phyloP scores from a whole-genome alignment of 371 early-diverging fungal species.

The Rhizopus microsporus region DNA sequence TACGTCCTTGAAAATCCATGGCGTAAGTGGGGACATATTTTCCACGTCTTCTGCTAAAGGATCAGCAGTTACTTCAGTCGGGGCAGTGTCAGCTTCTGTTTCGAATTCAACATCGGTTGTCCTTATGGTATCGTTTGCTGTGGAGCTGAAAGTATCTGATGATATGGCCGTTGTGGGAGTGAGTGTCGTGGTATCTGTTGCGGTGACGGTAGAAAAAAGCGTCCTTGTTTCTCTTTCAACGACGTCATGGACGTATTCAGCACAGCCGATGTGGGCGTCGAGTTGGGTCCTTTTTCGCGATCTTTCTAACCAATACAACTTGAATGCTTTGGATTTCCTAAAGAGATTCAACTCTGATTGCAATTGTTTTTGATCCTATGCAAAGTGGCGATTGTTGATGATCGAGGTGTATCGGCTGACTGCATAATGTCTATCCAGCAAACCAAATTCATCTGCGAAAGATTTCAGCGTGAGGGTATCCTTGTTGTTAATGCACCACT shows the following conservation, averaged over 20 bases:
- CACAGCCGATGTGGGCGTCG: too few relatives aligned
- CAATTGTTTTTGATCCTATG: conserved; percentile 8
- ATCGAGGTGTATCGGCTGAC: conserved; percentile 4
- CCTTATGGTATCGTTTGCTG: conserved; percentile 3
- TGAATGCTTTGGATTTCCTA: conserved; percentile 9
- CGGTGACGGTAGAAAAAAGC: too few relatives aligned
- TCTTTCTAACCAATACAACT: not conserved
- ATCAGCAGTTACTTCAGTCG: conserved; percentile 4
- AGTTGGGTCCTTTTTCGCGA: too few relatives aligned
- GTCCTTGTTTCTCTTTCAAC: too few relatives aligned
- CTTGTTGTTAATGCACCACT: conserved; percentile 14
- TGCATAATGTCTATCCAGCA: conserved; percentile 10
- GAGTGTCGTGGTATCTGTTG: not conserved
- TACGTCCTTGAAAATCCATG: conserved; percentile 14
- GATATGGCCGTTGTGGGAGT: not conserved
- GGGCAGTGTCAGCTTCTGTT: not conserved
- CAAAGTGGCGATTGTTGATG: conserved; percentile 8
- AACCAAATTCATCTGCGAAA: conserved; percentile 12
- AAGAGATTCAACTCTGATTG: conserved; percentile 12
- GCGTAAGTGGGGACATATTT: conserved; percentile 4
- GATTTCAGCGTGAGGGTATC: conserved; percentile 7
- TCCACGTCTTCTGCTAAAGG: conserved; percentile 5
- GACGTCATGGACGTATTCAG: too few relatives aligned
- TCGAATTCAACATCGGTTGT: conserved; percentile 7
- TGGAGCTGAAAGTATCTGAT: not conserved